Evolutionary conservation across 176 grass and related monocot species (phyloP).

Genomic region (Tuctoria greenei): DNA sequence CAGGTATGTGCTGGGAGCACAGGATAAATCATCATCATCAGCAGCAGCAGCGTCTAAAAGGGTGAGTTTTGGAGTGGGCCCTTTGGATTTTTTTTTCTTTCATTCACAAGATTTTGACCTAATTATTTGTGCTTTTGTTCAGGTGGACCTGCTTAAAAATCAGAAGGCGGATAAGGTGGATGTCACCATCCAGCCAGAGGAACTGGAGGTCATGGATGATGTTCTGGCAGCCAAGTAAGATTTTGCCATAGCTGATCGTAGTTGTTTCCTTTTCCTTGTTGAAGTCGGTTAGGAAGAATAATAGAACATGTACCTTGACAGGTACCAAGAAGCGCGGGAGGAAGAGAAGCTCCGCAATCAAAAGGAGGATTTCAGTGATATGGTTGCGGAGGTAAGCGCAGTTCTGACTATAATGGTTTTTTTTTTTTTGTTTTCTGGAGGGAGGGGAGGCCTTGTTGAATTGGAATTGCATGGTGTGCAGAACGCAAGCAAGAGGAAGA

Average conservation of each 20-base stretch:
- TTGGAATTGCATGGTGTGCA: slow-evolving; percentile 36
- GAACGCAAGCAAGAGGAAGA: slow-evolving; percentile 88
- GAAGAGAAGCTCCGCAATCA: slow-evolving; percentile 88
- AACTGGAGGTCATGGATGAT: slow-evolving; percentile 97
- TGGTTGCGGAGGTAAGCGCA: slow-evolving; percentile 85
- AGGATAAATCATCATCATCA: slow-evolving; percentile 60
- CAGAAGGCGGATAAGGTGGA: slow-evolving; percentile 98
- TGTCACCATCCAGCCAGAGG: slow-evolving; percentile 95
- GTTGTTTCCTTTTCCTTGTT: too few species aligned
- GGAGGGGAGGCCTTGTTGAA: not conserved
- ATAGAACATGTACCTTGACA: slow-evolving; percentile 3
- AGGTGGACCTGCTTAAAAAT: slow-evolving; percentile 95
- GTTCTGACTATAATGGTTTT: not conserved
- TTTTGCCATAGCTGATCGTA: not conserved
- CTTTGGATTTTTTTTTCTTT: not conserved
- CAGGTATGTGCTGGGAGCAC: slow-evolving; percentile 78
- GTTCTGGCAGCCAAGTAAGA: slow-evolving; percentile 96
- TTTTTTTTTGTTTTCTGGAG: not conserved
- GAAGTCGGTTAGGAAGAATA: not conserved
- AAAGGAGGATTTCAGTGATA: slow-evolving; percentile 98
- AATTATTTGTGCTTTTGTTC: not conserved
- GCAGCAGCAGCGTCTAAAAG: too few species aligned
- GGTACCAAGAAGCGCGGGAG: slow-evolving; percentile 87
- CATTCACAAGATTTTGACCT: not conserved
- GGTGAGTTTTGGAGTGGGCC: slow-evolving; percentile 38